Conservation (phyloP, 257 asterid genomes). For the Handroanthus guayacan region DNA sequence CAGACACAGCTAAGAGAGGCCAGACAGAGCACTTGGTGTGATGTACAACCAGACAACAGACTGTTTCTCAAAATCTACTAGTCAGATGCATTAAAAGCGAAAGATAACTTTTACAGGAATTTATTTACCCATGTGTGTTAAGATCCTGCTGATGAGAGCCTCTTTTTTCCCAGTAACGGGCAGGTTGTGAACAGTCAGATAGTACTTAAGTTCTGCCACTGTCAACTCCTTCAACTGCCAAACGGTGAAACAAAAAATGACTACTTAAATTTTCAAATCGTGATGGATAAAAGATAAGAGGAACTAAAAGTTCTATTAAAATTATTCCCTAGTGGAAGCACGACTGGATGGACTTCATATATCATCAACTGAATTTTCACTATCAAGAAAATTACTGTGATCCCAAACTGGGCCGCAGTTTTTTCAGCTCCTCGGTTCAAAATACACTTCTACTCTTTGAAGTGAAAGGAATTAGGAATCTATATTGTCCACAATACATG, state of each 20-base stretch:
- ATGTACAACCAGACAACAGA: not conserved
- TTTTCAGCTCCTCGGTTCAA: not conserved
- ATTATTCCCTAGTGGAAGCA: not conserved
- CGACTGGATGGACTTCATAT: not conserved
- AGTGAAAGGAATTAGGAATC: not conserved
- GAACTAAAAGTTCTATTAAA: not conserved
- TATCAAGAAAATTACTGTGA: not conserved
- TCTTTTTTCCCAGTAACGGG: constrained; percentile 82
- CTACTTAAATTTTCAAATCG: not conserved
- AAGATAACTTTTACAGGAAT: not conserved
- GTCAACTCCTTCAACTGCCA: constrained; percentile 91
- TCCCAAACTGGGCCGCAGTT: not conserved
- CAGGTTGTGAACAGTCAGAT: constrained; percentile 63
- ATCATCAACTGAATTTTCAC: not conserved
- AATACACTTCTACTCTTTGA: not conserved
- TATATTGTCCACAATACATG: not conserved
- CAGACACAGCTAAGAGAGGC: not conserved
- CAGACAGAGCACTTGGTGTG: not conserved
- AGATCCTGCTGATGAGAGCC: constrained; percentile 75
- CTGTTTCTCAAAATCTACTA: not conserved
- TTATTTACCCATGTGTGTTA: constrained; percentile 88
- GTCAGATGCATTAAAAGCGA: not conserved
- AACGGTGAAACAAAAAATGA: constrained; percentile 14
- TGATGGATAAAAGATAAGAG: not conserved
- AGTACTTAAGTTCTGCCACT: constrained; percentile 73